These are phyloP conservation scores for Dimocarpus longan DNA, from an alignment of 345 rosid species.

Conservation along the genomic window DNA sequence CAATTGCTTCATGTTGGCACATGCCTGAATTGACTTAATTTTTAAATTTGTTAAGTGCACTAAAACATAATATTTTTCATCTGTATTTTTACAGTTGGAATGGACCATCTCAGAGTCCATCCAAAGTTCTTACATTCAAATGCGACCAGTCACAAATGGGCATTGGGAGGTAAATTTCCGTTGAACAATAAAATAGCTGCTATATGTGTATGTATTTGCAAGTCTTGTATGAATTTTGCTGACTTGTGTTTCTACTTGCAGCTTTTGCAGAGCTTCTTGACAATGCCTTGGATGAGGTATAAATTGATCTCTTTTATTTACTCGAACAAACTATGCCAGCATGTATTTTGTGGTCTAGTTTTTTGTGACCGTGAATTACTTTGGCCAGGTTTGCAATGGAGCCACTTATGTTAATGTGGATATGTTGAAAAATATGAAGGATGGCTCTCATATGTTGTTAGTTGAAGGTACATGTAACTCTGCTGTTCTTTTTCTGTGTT, in stretches of 20 bases:
- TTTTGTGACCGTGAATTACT: background rate
- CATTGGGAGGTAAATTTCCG: slow-evolving; percentile 69
- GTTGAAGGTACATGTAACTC: slow-evolving; percentile 44
- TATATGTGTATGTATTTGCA: no score
- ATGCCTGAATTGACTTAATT: background rate
- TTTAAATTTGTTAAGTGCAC: background rate
- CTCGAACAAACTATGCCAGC: background rate
- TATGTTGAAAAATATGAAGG: slow-evolving; percentile 43
- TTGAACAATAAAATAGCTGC: background rate
- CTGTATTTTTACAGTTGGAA: slow-evolving; percentile 38
- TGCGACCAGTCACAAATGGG: slow-evolving; percentile 96
- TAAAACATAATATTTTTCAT: background rate
- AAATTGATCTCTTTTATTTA: background rate
- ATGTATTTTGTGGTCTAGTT: background rate
- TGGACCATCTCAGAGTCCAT: slow-evolving; percentile 84
- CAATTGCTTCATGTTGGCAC: background rate
- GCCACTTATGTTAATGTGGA: slow-evolving; percentile 61
- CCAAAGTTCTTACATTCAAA: slow-evolving; percentile 91
- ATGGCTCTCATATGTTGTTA: slow-evolving; percentile 40
- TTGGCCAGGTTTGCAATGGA: slow-evolving; percentile 45
- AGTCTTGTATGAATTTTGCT: slow-evolving; percentile 1
- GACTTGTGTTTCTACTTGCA: slow-evolving; percentile 20
- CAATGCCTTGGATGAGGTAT: slow-evolving; percentile 86
- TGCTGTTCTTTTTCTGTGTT: background rate
- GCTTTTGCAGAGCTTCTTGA: slow-evolving; percentile 91